Evolutionary conservation across 2,329 filamentous ascomycete species (phyloP).

Genomic region (Furcasterigmium sp.): DNA sequence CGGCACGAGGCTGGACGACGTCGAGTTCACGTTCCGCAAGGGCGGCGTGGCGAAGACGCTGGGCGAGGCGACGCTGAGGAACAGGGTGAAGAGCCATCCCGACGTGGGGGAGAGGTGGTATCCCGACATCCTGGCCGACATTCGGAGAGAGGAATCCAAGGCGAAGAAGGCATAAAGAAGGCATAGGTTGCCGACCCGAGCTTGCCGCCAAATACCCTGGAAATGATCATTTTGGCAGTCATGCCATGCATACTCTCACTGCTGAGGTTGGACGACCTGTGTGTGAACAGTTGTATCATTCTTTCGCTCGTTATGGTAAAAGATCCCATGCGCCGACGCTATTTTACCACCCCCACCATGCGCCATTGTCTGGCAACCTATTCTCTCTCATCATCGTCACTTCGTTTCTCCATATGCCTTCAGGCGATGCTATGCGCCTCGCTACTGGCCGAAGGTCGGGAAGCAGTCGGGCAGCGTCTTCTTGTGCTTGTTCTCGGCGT

Average conservation of each 20-base stretch:
- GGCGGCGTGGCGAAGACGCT: constrained; percentile 62
- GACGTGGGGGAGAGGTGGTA: constrained; percentile 83
- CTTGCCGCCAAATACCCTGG: too few species aligned
- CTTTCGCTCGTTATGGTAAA: neutral
- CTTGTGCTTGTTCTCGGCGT: constrained; percentile 72
- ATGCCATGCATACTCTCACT: too few species aligned
- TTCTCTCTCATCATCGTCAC: neutral
- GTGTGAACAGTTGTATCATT: neutral
- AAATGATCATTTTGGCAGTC: too few species aligned
- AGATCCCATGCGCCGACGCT: constrained; percentile 6
- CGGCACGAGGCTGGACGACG: constrained; percentile 60
- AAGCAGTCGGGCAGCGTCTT: constrained; percentile 70
- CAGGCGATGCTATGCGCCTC: neutral
- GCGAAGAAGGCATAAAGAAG: constrained; percentile 13
- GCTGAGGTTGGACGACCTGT: too few species aligned
- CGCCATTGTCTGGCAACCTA: neutral
- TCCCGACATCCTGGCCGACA: constrained; percentile 54
- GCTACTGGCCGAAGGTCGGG: constrained; percentile 36
- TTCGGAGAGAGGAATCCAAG: constrained; percentile 52
- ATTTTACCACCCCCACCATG: neutral
- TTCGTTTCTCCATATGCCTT: neutral
- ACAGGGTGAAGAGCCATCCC: constrained; percentile 79
- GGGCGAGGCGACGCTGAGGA: constrained; percentile 79
- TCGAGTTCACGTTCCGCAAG: constrained; percentile 79
- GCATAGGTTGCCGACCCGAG: too few species aligned